Percentiles rank a stretch among this genome's conserved stretches.
These are phyloP conservation scores for Xerocomellus dryophilus DNA, from an alignment of 768 basidiomycete genomes.

Conservation along the genomic window DNA sequence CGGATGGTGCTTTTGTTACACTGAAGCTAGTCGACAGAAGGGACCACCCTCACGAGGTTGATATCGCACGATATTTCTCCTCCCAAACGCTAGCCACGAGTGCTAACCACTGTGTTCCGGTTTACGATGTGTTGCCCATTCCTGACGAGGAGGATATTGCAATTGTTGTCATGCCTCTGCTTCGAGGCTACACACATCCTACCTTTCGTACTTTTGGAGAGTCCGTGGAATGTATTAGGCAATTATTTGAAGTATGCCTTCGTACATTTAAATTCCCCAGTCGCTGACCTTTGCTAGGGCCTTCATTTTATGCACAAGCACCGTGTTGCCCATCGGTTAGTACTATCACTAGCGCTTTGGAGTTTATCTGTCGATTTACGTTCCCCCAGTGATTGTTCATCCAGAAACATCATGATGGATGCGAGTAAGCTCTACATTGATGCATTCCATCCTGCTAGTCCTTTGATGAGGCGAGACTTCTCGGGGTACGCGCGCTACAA, in stretches of 20 bases:
- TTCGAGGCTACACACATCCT: conserved; percentile 25
- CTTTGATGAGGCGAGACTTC: conserved; percentile 18
- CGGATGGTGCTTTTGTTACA: conserved; percentile 27
- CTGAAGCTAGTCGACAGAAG: conserved; percentile 28
- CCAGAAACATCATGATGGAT: conserved; percentile 37
- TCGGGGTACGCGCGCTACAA: conserved; percentile 16
- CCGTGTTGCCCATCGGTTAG: conserved; percentile 14
- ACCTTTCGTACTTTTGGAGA: conserved; percentile 24
- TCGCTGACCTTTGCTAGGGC: conserved; percentile 10
- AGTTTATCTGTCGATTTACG: not conserved
- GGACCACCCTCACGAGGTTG: conserved; percentile 28
- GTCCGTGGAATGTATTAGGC: conserved; percentile 26
- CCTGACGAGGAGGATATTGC: not conserved
- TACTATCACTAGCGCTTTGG: not conserved
- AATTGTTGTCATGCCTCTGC: conserved; percentile 36
- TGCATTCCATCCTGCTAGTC: conserved; percentile 26
- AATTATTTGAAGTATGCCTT: conserved; percentile 29
- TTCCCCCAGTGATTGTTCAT: conserved; percentile 24
- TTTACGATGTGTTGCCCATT: conserved; percentile 25
- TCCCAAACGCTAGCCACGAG: not conserved
- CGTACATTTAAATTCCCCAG: accelerated
- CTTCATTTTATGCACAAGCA: conserved; percentile 27
- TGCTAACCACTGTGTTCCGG: conserved; percentile 36
- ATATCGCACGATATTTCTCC: conserved; percentile 27
- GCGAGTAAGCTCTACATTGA: conserved; percentile 24